Evolutionary conservation across 306 rosid species (phyloP).

Genomic region (Gleditsia sinensis): DNA sequence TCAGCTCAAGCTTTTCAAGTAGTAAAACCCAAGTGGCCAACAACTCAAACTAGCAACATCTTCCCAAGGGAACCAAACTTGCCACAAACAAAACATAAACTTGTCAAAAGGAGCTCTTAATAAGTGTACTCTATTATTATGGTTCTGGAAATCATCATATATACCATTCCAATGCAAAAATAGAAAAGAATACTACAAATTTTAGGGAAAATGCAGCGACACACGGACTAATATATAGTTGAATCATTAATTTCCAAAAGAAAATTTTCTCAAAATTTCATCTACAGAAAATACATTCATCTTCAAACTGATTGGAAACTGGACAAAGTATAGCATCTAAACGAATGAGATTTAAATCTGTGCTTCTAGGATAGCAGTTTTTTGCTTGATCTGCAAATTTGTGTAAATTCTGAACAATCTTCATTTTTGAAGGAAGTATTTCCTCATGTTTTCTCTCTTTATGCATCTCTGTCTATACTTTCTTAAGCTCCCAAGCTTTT

Average conservation of each 20-base stretch:
- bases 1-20: not conserved
- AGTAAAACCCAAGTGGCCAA: not conserved
- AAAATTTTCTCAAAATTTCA: not conserved
- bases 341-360: not conserved
- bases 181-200: not conserved
- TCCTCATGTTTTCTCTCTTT: conserved; percentile 3
- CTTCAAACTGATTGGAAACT: not conserved
- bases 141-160: not conserved
- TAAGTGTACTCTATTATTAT: not conserved
- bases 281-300: not conserved
- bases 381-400: conserved; percentile 15
- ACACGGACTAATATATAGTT: not conserved
- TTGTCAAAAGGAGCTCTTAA: not conserved
- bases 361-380: conserved; percentile 20
- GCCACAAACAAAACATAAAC: not conserved
- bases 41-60: not conserved
- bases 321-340: conserved; percentile 19
- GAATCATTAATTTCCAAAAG: not conserved
- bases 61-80: not conserved
- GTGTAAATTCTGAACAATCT: not conserved
- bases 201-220: not conserved
- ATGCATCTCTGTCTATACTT: conserved; percentile 16
- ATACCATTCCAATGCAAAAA: not conserved
- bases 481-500: conserved; percentile 43
- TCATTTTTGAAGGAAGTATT: conserved; percentile 12